These are phyloP conservation scores for Delonix regia DNA, from an alignment of 306 rosid genomes.

Conservation along the genomic window DNA sequence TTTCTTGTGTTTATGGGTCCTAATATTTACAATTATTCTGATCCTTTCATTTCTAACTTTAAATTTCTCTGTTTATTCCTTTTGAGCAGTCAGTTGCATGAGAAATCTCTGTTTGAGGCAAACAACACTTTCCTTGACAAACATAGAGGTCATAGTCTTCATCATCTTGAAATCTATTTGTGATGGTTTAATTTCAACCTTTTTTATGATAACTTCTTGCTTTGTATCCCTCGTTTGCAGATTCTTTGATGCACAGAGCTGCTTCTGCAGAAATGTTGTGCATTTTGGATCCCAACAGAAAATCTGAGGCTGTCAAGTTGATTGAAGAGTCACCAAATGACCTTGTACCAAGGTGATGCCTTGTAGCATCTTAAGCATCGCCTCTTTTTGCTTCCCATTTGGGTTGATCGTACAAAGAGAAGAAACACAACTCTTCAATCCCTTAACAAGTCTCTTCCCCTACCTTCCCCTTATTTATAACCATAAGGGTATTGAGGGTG, in stretches of 20 bases:
- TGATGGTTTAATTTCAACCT: background rate
- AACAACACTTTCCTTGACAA: slow-evolving; percentile 57
- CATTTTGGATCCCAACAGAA: slow-evolving; percentile 57
- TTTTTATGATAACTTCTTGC: slow-evolving; percentile 8
- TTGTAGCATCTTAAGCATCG: slow-evolving; percentile 4
- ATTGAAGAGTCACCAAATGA: slow-evolving; percentile 63
- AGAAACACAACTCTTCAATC: no score
- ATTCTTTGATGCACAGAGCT: slow-evolving; percentile 79
- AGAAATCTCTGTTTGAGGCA: slow-evolving; percentile 62
- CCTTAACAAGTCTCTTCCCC: no score
- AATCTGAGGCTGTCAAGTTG: slow-evolving; percentile 59
- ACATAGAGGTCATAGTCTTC: slow-evolving; percentile 54
- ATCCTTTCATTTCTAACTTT: background rate
- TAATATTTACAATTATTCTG: background rate
- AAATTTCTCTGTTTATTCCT: slow-evolving; percentile 25
- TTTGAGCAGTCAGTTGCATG: slow-evolving; percentile 60
- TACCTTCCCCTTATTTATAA: no score
- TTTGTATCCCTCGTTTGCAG: slow-evolving; percentile 40
- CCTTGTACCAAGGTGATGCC: slow-evolving; percentile 49
- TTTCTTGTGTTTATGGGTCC: background rate
- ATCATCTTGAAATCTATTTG: background rate
- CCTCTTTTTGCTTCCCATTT: slow-evolving; percentile 12
- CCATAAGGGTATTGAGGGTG: no score
- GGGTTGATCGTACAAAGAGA: no score
- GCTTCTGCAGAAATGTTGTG: slow-evolving; percentile 63